Conservation (phyloP, 139 green algal species). For the Astrephomene gubernaculifera region DNA sequence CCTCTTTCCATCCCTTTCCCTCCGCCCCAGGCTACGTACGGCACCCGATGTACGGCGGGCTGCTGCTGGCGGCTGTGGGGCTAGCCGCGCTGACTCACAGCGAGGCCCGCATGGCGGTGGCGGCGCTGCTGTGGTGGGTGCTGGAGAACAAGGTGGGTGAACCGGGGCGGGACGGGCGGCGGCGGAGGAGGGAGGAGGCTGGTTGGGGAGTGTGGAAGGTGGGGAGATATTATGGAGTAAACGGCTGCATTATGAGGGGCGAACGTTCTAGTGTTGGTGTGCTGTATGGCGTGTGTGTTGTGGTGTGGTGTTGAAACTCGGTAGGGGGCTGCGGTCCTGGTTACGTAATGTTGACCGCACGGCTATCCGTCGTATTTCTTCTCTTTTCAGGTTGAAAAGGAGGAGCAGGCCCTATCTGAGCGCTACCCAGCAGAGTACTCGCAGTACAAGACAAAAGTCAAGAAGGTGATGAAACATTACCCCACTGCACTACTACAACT, state of each 20-base stretch:
- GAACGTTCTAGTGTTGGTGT: neutral
- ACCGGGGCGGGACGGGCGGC: neutral
- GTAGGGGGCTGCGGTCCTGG: neutral
- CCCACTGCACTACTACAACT: too few relatives aligned
- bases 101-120: conserved; percentile 58
- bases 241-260: too few relatives aligned
- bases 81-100: conserved; percentile 46
- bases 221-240: too few relatives aligned
- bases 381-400: conserved; percentile 36
- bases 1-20: neutral
- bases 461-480: too few relatives aligned
- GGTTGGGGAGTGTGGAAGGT: too few relatives aligned
- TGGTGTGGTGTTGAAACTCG: neutral
- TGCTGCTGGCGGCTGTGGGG: conserved; percentile 55
- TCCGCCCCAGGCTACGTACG: conserved; percentile 41
- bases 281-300: neutral
- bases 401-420: conserved; percentile 54
- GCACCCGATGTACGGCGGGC: conserved; percentile 66
- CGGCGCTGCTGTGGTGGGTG: conserved; percentile 48
- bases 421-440: conserved; percentile 47
- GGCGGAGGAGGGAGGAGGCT: neutral
- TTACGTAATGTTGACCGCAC: too few relatives aligned
- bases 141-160: conserved; percentile 57
- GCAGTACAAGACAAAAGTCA: conserved; percentile 48
- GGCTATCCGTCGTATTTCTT: too few relatives aligned